A percentile compares a stretch with the other conserved stretches of the same genome.
These are phyloP conservation scores for Yamadazyma spencermartinsiae DNA, from an alignment of 1,139 yeast genomes.

Conservation along the genomic window DNA sequence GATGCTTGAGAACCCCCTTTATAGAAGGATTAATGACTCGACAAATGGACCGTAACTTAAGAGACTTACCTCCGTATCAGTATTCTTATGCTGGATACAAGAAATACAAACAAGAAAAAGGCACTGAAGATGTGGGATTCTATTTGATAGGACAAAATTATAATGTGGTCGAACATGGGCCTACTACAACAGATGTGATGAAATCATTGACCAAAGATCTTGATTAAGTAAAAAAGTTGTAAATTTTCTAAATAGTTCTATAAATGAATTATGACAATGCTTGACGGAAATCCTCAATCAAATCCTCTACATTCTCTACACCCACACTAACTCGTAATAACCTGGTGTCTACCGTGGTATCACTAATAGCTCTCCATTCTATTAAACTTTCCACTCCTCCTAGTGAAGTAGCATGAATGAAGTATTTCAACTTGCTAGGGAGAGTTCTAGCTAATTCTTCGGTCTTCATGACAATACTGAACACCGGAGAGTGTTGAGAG, in stretches of 20 bases:
- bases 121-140: slow-evolving; percentile 26
- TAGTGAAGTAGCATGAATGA: slow-evolving; percentile 88
- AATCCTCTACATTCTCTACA: slow-evolving; percentile 69
- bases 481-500: slow-evolving; percentile 71
- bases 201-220: slow-evolving; percentile 11
- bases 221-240: not conserved
- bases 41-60: slow-evolving; percentile 4
- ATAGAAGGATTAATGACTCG: slow-evolving; percentile 15
- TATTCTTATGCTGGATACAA: slow-evolving; percentile 35
- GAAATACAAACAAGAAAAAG: slow-evolving; percentile 16
- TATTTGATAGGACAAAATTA: slow-evolving; percentile 37
- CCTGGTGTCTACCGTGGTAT: slow-evolving; percentile 57
- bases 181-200: slow-evolving; percentile 15
- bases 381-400: slow-evolving; percentile 93
- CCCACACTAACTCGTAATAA: slow-evolving; percentile 79
- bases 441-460: slow-evolving; percentile 60
- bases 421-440: slow-evolving; percentile 67
- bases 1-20: slow-evolving; percentile 37
- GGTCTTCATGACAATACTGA: slow-evolving; percentile 56
- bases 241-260: not conserved
- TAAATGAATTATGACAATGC: slow-evolving; percentile 20
- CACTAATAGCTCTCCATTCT: slow-evolving; percentile 88
- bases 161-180: slow-evolving; percentile 15
- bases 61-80: slow-evolving; percentile 38
- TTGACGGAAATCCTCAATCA: slow-evolving; percentile 58